A percentile compares a stretch with the other conserved stretches of the same genome.
phyloP scores from a whole-genome alignment of 1,139 yeast species.

The Maudiozyma humilis region DNA sequence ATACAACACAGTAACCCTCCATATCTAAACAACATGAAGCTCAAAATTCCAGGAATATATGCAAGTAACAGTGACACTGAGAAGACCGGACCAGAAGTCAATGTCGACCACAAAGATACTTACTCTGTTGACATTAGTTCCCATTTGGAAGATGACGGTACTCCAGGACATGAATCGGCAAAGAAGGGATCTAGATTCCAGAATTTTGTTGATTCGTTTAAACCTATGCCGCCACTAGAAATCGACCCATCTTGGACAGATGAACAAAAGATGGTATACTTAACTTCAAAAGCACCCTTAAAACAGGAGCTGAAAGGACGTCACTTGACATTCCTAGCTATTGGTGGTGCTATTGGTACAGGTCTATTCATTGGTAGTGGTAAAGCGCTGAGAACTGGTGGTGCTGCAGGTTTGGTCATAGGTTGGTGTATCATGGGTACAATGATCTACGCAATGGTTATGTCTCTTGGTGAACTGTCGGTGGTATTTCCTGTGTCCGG shows the following conservation, averaged over 20 bases:
- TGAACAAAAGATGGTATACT: conserved; percentile 58
- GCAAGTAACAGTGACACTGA: background rate
- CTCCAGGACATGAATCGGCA: conserved; percentile 1
- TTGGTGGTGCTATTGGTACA: conserved; percentile 60
- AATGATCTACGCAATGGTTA: conserved; percentile 61
- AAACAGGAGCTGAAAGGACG: conserved; percentile 57
- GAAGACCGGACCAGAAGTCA: background rate
- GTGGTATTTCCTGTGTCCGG: conserved; percentile 65
- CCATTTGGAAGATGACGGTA: background rate
- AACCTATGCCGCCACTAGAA: conserved; percentile 45
- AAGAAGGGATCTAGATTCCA: conserved; percentile 30
- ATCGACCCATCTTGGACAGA: conserved; percentile 59
- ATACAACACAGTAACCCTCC: no score
- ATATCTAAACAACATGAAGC: background rate
- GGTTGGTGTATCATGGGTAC: conserved; percentile 46
- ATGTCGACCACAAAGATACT: background rate
- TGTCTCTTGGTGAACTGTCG: conserved; percentile 61
- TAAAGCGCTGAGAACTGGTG: conserved; percentile 51
- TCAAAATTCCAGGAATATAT: background rate
- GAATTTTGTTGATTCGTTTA: conserved; percentile 48
- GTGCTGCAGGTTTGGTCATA: conserved; percentile 56
- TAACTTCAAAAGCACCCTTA: conserved; percentile 67
- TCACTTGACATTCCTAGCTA: conserved; percentile 58
- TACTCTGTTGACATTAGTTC: conserved; percentile 3
- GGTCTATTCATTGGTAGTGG: conserved; percentile 61